These are phyloP conservation scores for Alternaria triticimaculans DNA, from an alignment of 2,329 filamentous ascomycete genomes.

Conservation along the genomic window DNA sequence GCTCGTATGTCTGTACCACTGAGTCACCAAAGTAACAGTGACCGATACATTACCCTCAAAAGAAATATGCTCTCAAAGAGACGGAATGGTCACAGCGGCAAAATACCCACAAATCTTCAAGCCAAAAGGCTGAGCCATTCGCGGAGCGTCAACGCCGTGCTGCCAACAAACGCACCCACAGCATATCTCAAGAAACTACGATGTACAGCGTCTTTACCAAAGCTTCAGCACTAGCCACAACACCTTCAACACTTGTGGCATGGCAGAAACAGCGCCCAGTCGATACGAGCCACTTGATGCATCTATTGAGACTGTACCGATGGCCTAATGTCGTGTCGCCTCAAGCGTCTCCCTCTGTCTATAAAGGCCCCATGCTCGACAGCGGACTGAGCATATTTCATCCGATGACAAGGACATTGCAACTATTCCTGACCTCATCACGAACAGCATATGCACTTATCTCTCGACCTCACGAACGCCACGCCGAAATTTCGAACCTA, in stretches of 20 bases:
- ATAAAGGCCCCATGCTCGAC: neutral
- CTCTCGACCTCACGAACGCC: neutral
- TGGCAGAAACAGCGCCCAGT: neutral
- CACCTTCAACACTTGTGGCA: constrained; percentile 4
- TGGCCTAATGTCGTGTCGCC: neutral
- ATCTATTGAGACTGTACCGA: neutral
- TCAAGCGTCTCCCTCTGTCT: neutral
- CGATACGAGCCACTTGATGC: neutral
- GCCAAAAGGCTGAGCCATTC: neutral
- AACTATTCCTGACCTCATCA: neutral
- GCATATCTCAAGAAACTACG: neutral
- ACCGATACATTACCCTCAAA: neutral
- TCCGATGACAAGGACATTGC: neutral
- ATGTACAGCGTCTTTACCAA: constrained; percentile 4
- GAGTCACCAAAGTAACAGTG: neutral
- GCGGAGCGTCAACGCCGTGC: neutral
- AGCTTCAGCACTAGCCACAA: constrained; percentile 3
- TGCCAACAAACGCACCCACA: neutral
- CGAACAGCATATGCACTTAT: too few species aligned
- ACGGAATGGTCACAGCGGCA: neutral
- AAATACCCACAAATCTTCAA: neutral
- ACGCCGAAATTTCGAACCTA: neutral
- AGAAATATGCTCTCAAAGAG: neutral
- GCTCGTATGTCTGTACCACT: neutral
- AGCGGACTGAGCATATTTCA: neutral